Base-by-base conservation (phyloP, 345 rosid species). In the Limnanthes douglasii region DNA sequence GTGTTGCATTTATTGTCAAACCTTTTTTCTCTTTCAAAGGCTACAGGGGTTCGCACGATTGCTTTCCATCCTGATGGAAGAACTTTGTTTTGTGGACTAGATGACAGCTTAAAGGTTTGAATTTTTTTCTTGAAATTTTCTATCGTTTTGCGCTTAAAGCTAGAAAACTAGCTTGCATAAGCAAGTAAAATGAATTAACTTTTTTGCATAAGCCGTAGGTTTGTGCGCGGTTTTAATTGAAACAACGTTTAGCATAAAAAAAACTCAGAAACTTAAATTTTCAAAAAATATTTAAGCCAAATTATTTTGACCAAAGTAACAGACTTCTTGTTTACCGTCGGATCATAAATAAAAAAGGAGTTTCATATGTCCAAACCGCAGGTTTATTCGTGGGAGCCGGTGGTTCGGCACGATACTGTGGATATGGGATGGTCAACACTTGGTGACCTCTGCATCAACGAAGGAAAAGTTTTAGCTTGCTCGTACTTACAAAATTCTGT, bases 351-450 rank as follows among this genome's bases (percentile, higher is more conserved):
- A n/a, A n/a, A n/a, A n/a, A n/a, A n/a, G n/a, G n/a, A 14, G 30
- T 42, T 37, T 35, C 57, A 12, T n/a, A 14, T 48, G 20, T 37
- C 62, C 35, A 37, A 35, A 41, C 39, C 65, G 62, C 48, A 92
- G 99, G 94, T 85, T 56, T 85, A 71, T 65, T 85, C 99, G 29
- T 92, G 96, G 99, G 99, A 92, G 61, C 99, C 99, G 45, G 72
- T 85, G 46, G 51, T 81, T 54, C 65, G 86, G 47, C 86, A 75
- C 64, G 99, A 85, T 60, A 30, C 80, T 37, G 63, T 78, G 60
- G 86, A 75, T 54, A 75, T 85, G 61, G 90, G 96, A 42, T 92
- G 99, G 94, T 85, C 90, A 37, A 64, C 76, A 6, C 93, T 92
- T 39, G 75, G 83, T 53, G 94, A 92, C 61, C 61, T 81, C 39